Conservation (phyloP, 192 early-diverging fungal genomes). For the Neocallimastix lanati region DNA sequence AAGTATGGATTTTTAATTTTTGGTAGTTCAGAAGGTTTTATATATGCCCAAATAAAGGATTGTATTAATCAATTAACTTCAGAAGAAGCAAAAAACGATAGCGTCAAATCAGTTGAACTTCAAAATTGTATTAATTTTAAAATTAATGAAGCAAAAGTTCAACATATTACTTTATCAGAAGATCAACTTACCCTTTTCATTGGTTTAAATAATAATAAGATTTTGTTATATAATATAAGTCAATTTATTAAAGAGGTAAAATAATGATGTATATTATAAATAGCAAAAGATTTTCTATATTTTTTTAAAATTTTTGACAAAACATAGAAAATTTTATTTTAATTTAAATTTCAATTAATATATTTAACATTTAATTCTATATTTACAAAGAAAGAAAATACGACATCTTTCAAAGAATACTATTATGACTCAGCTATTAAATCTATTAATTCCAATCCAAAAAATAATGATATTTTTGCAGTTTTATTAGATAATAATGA, state of each 20-base stretch:
- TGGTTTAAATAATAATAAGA: not conserved
- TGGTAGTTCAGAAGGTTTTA: not conserved
- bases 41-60: not conserved
- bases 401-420: not conserved
- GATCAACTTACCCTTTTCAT: not conserved
- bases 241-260: not conserved
- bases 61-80: not conserved
- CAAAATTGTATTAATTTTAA: not conserved
- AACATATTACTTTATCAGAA: not conserved
- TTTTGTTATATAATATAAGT: not conserved
- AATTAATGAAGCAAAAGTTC: not conserved
- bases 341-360: too few relatives aligned
- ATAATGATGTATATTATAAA: not conserved
- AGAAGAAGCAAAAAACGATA: not conserved
- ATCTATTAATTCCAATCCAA: not conserved
- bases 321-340: too few relatives aligned
- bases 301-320: too few relatives aligned
- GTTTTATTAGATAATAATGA: not conserved
- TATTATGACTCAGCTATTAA: not conserved
- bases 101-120: not conserved
- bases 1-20: not conserved
- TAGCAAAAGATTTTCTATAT: not conserved
- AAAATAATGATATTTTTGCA: not conserved
- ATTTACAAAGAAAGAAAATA: not conserved
- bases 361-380: too few relatives aligned